Base-by-base conservation (phyloP, 139 green algal genomes). In the Edaphochlamys debaryana region DNA sequence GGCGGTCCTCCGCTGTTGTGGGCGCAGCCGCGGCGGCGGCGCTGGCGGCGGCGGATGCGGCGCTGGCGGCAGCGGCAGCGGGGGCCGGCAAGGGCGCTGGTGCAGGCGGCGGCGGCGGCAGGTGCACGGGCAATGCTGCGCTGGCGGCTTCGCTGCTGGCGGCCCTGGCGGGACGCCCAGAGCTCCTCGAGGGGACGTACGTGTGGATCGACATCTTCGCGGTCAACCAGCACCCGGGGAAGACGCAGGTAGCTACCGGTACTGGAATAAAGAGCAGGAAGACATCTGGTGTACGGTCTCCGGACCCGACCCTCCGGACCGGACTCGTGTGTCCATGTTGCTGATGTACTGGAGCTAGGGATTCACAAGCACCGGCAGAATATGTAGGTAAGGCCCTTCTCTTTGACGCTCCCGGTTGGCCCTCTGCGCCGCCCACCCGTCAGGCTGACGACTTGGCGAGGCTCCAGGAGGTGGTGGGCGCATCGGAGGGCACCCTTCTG, bases 151-250 rank as follows among this genome's bases (percentile, higher is more conserved):
- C 30, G n/a, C 34, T 69, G 15, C 34, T 17, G 34, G 13, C 23
- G 0, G 34, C 5, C 34, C 30, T 41, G 2, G 62, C 11, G 17
- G 75, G 75, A 29, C 40, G 75, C 20, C n/a, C 63, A 62, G 17
- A 37, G 32, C 22, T 82, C 41, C 75, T 82, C 5, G 0, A 2
- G 4, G 1, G 27, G 2, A 82, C 75, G 0, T 72, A 30, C 41
- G 75, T 82, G 40, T 82, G 75, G 75, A n/a, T 82, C 27, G 62
- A 82, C 62, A 63, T 82, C 6, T 82, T 82, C n/a, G 75, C 75
- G 0, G 36, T 82, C 15, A 82, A 82, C 62, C 75, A 82, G 41
- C 76, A 82, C 42, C 62, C 63, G 32, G 13, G 27, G 6, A 41
- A 41, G n/a, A 32, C 38, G 30, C 75, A 72, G 74, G 74, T 60